Evolutionary conservation across 441 rosid genomes (phyloP).

Genomic region (Jatropha podagrica): DNA sequence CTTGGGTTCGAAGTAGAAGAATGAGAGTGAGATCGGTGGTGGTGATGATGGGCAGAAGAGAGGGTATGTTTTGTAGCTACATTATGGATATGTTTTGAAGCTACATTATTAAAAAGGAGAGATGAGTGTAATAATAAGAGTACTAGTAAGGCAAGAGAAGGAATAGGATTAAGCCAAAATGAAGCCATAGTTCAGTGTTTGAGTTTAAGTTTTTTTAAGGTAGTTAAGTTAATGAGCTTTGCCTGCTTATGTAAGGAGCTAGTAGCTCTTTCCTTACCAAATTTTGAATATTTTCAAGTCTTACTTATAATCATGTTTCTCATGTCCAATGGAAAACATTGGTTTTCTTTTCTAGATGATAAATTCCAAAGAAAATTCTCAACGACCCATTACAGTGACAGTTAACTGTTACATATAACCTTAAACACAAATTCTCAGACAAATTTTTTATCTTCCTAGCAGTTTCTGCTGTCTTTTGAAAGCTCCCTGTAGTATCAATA

Average conservation of each 20-base stretch:
- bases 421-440: slow-evolving; percentile 1
- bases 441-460: slow-evolving; percentile 17
- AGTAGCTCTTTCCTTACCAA: slow-evolving; percentile 23
- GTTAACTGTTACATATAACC: slow-evolving; percentile 38
- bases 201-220: slow-evolving; percentile 15
- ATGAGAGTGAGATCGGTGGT: slow-evolving; percentile 31
- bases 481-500: slow-evolving; percentile 11
- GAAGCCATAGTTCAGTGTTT: slow-evolving; percentile 49
- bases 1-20: slow-evolving; percentile 41
- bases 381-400: slow-evolving; percentile 44
- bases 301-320: slow-evolving; percentile 33
- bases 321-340: slow-evolving; percentile 22
- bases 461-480: slow-evolving; percentile 19
- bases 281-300: slow-evolving; percentile 27
- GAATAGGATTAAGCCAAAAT: slow-evolving; percentile 22
- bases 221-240: background rate
- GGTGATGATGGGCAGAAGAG: slow-evolving; percentile 31
- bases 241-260: slow-evolving; percentile 31
- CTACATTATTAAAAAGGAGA: slow-evolving; percentile 24
- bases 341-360: slow-evolving; percentile 25
- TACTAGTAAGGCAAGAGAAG: slow-evolving; percentile 24
- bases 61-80: slow-evolving; percentile 46
- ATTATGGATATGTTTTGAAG: slow-evolving; percentile 48
- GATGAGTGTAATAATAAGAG: slow-evolving; percentile 35
- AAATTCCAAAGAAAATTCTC: slow-evolving; percentile 22